Percentiles rank a stretch among this genome's conserved stretches.
Evolutionary conservation across 805 yeast genomes (phyloP).

Genomic region (Candida orba): DNA sequence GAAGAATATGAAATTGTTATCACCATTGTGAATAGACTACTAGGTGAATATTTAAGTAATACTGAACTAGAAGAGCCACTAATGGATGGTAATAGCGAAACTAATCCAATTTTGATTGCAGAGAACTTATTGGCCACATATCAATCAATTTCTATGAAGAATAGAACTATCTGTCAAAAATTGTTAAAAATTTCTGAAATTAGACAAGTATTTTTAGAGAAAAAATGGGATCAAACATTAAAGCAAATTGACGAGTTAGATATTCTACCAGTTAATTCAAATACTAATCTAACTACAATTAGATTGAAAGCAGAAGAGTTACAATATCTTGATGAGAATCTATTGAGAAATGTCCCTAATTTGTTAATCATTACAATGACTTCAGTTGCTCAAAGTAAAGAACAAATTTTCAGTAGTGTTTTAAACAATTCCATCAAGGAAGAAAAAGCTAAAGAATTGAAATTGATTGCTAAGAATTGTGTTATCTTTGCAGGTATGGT

Average conservation of each 20-base stretch:
- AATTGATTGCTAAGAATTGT: constrained; percentile 70
- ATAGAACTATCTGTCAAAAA: constrained; percentile 57
- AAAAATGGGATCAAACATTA: constrained; percentile 55
- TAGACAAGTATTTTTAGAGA: constrained; percentile 47
- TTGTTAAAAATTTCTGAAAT: constrained; percentile 64
- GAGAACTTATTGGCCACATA: constrained; percentile 35
- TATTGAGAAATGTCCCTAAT: constrained; percentile 75
- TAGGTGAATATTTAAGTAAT: constrained; percentile 71
- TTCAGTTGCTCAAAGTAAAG: constrained; percentile 53
- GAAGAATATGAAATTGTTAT: constrained; percentile 84
- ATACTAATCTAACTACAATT: constrained; percentile 28
- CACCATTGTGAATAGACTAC: constrained; percentile 58
- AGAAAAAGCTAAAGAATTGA: constrained; percentile 48
- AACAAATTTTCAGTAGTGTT: constrained; percentile 29
- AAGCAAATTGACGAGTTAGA: constrained; percentile 50
- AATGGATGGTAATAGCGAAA: constrained; percentile 35
- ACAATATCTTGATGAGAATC: constrained; percentile 54
- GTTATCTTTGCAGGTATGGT: constrained; percentile 95
- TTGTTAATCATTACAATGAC: constrained; percentile 77
- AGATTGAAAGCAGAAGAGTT: constrained; percentile 67
- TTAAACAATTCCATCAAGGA: constrained; percentile 42
- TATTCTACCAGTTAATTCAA: constrained; percentile 52
- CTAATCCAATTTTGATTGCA: constrained; percentile 33
- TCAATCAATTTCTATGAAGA: constrained; percentile 53
- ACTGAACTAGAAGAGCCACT: constrained; percentile 58